phyloP scores from a whole-genome alignment of 495 filamentous ascomycete genomes.

The Penicillium antarcticum region DNA sequence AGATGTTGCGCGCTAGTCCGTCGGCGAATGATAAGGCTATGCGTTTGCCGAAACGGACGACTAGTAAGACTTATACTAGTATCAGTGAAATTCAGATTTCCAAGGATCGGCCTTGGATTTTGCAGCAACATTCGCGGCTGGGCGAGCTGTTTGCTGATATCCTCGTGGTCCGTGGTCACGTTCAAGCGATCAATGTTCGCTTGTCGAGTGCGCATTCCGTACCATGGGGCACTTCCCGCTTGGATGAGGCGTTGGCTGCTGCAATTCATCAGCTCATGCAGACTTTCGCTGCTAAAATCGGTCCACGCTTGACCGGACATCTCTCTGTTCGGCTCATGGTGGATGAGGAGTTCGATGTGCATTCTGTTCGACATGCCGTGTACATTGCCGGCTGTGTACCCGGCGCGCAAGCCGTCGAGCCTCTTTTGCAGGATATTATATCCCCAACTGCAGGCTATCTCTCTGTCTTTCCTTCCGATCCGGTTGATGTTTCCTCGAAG shows the following conservation, averaged over 20 bases:
- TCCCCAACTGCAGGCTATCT: slow-evolving; percentile 35
- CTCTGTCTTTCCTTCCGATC: slow-evolving; percentile 22
- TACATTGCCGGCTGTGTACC: slow-evolving; percentile 38
- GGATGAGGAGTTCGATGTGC: slow-evolving; percentile 39
- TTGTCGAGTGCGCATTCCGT: slow-evolving; percentile 29
- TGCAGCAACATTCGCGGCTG: slow-evolving; percentile 64
- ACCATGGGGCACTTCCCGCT: slow-evolving; percentile 54
- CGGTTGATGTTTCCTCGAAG: slow-evolving; percentile 4
- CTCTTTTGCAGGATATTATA: slow-evolving; percentile 23
- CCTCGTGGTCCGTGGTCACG: slow-evolving; percentile 55
- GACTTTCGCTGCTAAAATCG: slow-evolving; percentile 47
- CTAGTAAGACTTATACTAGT: slow-evolving; percentile 50
- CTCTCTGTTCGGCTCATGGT: slow-evolving; percentile 65
- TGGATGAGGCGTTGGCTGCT: slow-evolving; percentile 49
- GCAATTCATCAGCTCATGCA: slow-evolving; percentile 61
- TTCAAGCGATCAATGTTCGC: slow-evolving; percentile 64
- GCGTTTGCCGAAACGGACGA: slow-evolving; percentile 51
- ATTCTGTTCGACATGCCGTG: slow-evolving; percentile 37
- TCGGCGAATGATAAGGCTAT: slow-evolving; percentile 49
- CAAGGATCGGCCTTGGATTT: slow-evolving; percentile 55
- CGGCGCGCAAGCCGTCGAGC: slow-evolving; percentile 27
- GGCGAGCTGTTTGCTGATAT: slow-evolving; percentile 68
- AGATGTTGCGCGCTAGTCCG: slow-evolving; percentile 57
- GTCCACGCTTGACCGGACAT: slow-evolving; percentile 61
- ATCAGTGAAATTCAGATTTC: slow-evolving; percentile 55